Conservation (phyloP, 306 rosid genomes). For the Abrus pulchellus region DNA sequence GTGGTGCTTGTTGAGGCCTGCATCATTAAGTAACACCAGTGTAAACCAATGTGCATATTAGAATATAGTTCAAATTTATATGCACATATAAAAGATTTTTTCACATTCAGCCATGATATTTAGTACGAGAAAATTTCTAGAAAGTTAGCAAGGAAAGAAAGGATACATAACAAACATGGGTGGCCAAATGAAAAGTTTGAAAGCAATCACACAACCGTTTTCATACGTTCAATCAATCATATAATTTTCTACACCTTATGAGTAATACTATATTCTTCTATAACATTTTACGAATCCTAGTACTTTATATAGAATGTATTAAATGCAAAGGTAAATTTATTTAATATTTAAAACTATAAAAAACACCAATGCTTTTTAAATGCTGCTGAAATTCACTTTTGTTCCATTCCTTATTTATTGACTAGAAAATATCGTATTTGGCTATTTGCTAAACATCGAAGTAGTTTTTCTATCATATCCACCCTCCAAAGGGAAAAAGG, state of each 20-base stretch:
- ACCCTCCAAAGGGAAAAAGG: neutral
- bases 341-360: neutral
- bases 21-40: conserved; percentile 42
- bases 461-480: neutral
- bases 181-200: neutral
- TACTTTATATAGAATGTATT: neutral
- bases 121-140: neutral
- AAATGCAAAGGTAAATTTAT: neutral
- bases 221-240: neutral
- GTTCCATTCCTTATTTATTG: conserved; percentile 9
- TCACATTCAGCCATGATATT: neutral
- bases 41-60: conserved; percentile 4
- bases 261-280: neutral
- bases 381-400: too few relatives aligned
- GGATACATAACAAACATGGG: neutral
- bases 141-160: neutral
- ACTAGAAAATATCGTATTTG: neutral
- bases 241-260: neutral
- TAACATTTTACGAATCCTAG: neutral
- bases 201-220: neutral
- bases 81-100: neutral
- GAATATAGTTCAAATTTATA: conserved; percentile 28
- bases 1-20: conserved; percentile 65
- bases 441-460: neutral
- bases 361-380: neutral